These are phyloP conservation scores for Exophiala sp. DNA, from an alignment of 2,329 filamentous ascomycete species.

Conservation along the genomic window DNA sequence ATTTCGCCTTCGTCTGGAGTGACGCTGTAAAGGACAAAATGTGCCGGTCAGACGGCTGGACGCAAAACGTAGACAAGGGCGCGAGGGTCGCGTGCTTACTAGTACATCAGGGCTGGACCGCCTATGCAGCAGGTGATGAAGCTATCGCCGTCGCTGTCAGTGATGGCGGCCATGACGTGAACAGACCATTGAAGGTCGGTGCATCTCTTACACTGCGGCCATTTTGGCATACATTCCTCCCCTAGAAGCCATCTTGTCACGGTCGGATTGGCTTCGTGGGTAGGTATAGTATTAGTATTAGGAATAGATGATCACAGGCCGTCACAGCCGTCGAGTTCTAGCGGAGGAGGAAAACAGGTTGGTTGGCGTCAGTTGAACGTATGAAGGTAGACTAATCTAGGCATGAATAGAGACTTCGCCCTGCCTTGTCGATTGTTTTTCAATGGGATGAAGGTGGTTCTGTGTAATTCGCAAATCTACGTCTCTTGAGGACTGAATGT, in stretches of 20 bases:
- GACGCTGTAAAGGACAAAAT: conserved; percentile 24
- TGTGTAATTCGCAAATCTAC: conserved; percentile 8
- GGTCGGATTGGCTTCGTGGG: background rate
- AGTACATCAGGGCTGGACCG: conserved; percentile 77
- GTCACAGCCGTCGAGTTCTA: too few species aligned
- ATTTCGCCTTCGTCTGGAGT: conserved; percentile 83
- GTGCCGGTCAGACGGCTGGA: too few species aligned
- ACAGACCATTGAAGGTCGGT: background rate
- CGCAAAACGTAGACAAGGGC: background rate
- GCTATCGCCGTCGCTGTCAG: conserved; percentile 42
- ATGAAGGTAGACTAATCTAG: too few species aligned
- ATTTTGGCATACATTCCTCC: conserved; percentile 59
- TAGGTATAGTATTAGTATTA: too few species aligned
- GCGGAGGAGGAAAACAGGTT: too few species aligned
- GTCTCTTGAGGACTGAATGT: background rate
- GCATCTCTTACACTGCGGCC: conserved; percentile 52
- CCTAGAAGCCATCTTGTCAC: conserved; percentile 30
- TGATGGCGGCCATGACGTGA: background rate
- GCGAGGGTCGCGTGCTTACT: conserved; percentile 31
- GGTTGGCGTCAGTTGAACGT: too few species aligned
- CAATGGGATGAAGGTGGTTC: too few species aligned
- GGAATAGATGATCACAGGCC: background rate
- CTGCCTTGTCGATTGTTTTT: too few species aligned
- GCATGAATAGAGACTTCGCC: too few species aligned
- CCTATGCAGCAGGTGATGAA: conserved; percentile 67